These are phyloP conservation scores for Penicillium parvum DNA, from an alignment of 495 filamentous ascomycete genomes.

Conservation along the genomic window DNA sequence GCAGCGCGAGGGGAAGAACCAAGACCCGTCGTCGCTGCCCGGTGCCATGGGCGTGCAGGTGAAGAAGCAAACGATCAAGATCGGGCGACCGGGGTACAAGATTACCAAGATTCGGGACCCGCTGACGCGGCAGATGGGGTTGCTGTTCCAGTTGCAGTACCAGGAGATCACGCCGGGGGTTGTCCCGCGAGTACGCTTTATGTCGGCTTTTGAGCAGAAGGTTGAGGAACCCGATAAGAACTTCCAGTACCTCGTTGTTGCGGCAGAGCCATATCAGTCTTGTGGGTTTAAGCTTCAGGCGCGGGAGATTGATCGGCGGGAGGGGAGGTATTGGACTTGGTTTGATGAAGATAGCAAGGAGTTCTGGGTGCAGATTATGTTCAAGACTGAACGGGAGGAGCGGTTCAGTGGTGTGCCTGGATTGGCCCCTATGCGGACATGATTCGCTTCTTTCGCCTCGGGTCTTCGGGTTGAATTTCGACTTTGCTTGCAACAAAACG, in stretches of 20 bases:
- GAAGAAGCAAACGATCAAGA: constrained; percentile 89
- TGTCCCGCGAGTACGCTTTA: constrained; percentile 82
- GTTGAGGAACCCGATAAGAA: constrained; percentile 90
- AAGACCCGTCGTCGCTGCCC: constrained; percentile 62
- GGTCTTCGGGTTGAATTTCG: not conserved
- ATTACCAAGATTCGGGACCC: constrained; percentile 94
- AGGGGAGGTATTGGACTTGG: constrained; percentile 85
- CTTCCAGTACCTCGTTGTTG: constrained; percentile 92
- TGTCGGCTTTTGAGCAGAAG: constrained; percentile 96
- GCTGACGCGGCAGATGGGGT: constrained; percentile 78
- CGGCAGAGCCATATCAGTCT: constrained; percentile 97
- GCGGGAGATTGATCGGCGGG: constrained; percentile 83
- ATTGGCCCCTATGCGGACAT: constrained; percentile 56
- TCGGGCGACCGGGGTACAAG: constrained; percentile 94
- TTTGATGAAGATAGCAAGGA: constrained; percentile 96
- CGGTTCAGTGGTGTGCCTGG: constrained; percentile 91
- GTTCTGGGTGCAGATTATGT: constrained; percentile 98
- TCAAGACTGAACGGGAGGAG: constrained; percentile 98
- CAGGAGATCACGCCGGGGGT: constrained; percentile 80
- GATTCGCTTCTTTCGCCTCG: constrained; percentile 4
- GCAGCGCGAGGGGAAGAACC: constrained; percentile 76
- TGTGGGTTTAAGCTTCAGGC: constrained; percentile 96
- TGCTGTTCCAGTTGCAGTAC: constrained; percentile 94
- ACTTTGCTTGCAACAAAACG: constrained; percentile 7
- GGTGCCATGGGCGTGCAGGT: constrained; percentile 80